Base-by-base conservation (phyloP, 108 stramenopile species). In the Ochromonas danica region DNA sequence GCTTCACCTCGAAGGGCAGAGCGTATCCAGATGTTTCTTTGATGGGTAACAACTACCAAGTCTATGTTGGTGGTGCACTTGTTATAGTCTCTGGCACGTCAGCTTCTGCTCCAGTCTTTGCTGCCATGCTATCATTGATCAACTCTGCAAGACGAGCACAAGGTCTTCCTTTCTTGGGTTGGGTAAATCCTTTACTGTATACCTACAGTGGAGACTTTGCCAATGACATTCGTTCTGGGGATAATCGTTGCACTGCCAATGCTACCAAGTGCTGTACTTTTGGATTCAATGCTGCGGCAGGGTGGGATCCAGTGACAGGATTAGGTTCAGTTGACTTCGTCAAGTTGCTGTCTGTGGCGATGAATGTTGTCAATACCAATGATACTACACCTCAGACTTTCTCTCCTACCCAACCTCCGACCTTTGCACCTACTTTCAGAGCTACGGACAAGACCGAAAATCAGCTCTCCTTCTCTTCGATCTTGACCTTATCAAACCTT, bases 121-220 rank as follows among this genome's bases (percentile, higher is more conserved):
- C 79, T 10, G 81, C 78, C 25, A 79, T 81, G 79, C 42, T 81
- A 35, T 77, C 81, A 42, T 78, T 81, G 38, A 39, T 81, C 39
- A 81, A 81, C 31, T 70, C 79, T 38, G 70, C 70, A 71, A 70
- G 79, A 1, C 30, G 79, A 25, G 81, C 74, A 1, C 70, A 78
- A 1, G 74, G 45, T 1, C 42, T 42, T 22, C 28, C 81, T 1
- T 79, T 70, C 10, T 41, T 81, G 3, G 81, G 81, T 78, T 81
- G 67, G 27, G 39, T 80, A 0, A 80, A 80, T 65, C 80, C 80
- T 2, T 78, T 67, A 17, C 35, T 80, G 77, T 80, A 80, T 78
- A 1, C 1, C 0, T 36, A 41, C 1, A 0, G 0, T 0, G 71
- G 71, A 10, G 0, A 6, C 0, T 71, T 71, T 43, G 71, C 71